phyloP scores from a whole-genome alignment of 1,284 basidiomycete genomes.

The Leucoagaricus sp. region DNA sequence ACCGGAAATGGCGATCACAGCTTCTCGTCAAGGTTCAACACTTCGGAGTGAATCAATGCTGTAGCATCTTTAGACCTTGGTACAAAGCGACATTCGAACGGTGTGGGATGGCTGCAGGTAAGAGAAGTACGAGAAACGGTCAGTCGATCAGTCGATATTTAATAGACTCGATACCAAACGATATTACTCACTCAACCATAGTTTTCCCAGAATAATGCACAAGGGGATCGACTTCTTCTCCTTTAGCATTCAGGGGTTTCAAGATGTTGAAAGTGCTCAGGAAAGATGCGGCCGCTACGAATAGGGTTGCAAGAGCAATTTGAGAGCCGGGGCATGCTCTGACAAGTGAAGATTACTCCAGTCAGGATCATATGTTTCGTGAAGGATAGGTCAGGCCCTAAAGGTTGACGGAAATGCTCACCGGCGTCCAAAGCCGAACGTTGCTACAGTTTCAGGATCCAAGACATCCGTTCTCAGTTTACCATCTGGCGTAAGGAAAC shows the following conservation, averaged over 20 bases:
- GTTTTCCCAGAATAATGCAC: constrained; percentile 44
- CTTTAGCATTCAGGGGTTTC: constrained; percentile 9
- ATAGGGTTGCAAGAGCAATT: constrained; percentile 13
- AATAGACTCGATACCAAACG: no score
- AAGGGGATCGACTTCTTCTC: constrained; percentile 1
- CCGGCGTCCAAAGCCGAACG: constrained; percentile 21
- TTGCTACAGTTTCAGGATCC: constrained; percentile 13
- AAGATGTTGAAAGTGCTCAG: constrained; percentile 12
- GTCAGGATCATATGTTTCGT: no score
- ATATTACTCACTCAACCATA: constrained; percentile 37
- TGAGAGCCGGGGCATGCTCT: constrained; percentile 6
- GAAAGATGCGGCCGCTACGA: constrained; percentile 13
- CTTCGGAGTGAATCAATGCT: constrained; percentile 13
- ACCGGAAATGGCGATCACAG: no score
- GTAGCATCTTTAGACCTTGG: constrained; percentile 39
- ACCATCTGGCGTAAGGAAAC: constrained; percentile 16
- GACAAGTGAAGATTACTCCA: no score
- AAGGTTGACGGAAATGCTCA: background rate
- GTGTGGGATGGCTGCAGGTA: constrained; percentile 52
- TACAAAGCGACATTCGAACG: constrained; percentile 58
- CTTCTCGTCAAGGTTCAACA: background rate
- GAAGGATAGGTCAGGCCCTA: background rate
- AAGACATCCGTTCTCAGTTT: constrained; percentile 6
- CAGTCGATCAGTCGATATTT: no score
- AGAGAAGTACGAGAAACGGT: no score